phyloP scores from a whole-genome alignment of 2,329 filamentous ascomycete species.

The Celoporthe dispersa region DNA sequence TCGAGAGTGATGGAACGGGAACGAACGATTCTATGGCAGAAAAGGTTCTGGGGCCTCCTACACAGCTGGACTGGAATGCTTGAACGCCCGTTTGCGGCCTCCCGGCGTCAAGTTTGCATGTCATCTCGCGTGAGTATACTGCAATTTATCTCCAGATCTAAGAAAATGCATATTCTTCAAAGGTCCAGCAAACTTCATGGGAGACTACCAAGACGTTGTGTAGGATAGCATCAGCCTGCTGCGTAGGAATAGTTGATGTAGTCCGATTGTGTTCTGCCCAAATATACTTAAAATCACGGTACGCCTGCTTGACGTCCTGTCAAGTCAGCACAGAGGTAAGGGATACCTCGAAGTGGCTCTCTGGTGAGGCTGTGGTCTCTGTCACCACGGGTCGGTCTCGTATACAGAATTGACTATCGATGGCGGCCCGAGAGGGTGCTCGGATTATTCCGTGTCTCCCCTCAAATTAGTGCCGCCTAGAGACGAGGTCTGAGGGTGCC shows the following conservation, averaged over 20 bases:
- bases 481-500: not conserved
- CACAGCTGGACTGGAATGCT: conserved; percentile 24
- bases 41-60: conserved; percentile 46
- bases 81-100: not conserved
- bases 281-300: not conserved
- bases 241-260: not conserved
- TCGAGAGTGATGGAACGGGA: conserved; percentile 89
- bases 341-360: not conserved
- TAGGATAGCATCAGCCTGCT: not conserved
- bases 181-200: not conserved
- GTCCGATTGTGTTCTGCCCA: not conserved
- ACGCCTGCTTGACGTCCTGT: not conserved
- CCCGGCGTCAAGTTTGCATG: not conserved
- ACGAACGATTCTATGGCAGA: conserved; percentile 58
- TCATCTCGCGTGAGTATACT: not conserved
- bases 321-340: not conserved
- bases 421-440: not conserved
- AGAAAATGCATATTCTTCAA: not conserved
- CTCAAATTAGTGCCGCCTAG: not conserved
- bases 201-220: not conserved
- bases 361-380: not conserved
- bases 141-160: not conserved
- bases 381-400: not conserved
- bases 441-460: not conserved
- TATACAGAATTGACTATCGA: not conserved